Percentiles rank a stretch among this genome's conserved stretches.
phyloP scores from a whole-genome alignment of 768 basidiomycete genomes.

The Boletus rex-veris region DNA sequence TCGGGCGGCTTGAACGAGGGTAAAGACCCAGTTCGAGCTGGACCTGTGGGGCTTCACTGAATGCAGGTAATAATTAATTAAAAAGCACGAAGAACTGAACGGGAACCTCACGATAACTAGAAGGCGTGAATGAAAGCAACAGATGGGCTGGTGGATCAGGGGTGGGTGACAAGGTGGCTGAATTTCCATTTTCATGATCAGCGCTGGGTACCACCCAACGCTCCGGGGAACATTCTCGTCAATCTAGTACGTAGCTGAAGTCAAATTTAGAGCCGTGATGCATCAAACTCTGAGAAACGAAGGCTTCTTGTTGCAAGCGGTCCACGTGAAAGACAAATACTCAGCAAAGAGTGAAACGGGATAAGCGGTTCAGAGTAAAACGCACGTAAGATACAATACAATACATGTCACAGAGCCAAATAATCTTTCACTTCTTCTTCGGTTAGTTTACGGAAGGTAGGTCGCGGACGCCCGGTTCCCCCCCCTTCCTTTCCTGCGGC shows the following conservation, averaged over 20 bases:
- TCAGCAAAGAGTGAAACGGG: slow-evolving; percentile 14
- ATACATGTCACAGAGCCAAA: slow-evolving; percentile 64
- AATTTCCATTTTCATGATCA: slow-evolving; percentile 31
- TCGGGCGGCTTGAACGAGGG: slow-evolving; percentile 13
- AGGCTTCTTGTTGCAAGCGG: slow-evolving; percentile 2
- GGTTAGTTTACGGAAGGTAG: slow-evolving; percentile 91
- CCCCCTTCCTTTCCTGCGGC: slow-evolving; percentile 65
- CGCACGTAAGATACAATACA: slow-evolving; percentile 31
- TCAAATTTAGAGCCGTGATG: slow-evolving; percentile 7
- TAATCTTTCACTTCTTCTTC: slow-evolving; percentile 99
- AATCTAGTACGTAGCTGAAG: slow-evolving; percentile 1
- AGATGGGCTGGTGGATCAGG: slow-evolving; percentile 28
- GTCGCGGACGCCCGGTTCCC: slow-evolving; percentile 66
- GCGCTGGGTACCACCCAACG: slow-evolving; percentile 12
- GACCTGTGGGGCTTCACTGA: slow-evolving; percentile 12
- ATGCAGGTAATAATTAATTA: slow-evolving; percentile 27
- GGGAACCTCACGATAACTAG: slow-evolving; percentile 31
- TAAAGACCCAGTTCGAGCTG: slow-evolving; percentile 6
- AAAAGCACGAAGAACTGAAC: slow-evolving; percentile 19
- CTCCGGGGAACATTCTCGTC: slow-evolving; percentile 8
- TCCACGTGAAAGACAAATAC: slow-evolving; percentile 10
- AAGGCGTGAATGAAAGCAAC: slow-evolving; percentile 28
- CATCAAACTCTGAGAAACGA: slow-evolving; percentile 1
- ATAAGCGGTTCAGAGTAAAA: slow-evolving; percentile 21
- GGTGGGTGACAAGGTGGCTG: slow-evolving; percentile 20